phyloP scores from a whole-genome alignment of 208 protist genomes.

The Angomonas desouzai region DNA sequence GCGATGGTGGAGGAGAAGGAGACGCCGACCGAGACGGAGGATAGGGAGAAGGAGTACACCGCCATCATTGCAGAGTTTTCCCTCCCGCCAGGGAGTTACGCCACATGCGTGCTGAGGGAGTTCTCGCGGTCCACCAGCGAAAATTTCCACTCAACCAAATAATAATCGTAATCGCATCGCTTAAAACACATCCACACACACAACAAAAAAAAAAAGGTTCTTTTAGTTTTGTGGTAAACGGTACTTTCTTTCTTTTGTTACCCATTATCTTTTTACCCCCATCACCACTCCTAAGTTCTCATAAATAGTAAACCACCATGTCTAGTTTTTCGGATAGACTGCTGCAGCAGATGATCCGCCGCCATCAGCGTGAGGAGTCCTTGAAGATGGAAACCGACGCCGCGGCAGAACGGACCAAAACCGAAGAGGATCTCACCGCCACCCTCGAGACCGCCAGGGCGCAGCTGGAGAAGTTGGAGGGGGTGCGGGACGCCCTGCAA shows the following conservation, averaged over 20 bases:
- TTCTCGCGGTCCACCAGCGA: slow-evolving; percentile 53
- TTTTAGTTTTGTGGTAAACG: too few species aligned
- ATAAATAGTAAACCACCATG: not conserved
- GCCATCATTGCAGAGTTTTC: slow-evolving; percentile 65
- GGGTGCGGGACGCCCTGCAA: slow-evolving; percentile 5
- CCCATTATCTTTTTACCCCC: not conserved
- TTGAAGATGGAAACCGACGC: not conserved
- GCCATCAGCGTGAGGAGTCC: slow-evolving; percentile 2
- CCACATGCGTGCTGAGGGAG: slow-evolving; percentile 81
- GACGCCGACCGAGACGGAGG: not conserved
- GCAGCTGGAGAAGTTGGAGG: slow-evolving; percentile 9
- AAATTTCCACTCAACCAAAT: slow-evolving; percentile 20
- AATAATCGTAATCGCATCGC: not conserved
- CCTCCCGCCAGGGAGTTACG: slow-evolving; percentile 82
- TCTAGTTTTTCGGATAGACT: slow-evolving; percentile 7
- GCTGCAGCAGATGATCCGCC: slow-evolving; percentile 7
- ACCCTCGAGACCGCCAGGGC: not conserved
- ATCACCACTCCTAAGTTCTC: not conserved
- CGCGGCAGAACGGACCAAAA: not conserved
- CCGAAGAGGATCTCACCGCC: not conserved
- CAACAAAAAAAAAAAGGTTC: too few species aligned
- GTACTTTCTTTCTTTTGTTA: not conserved
- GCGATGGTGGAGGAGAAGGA: slow-evolving; percentile 8
- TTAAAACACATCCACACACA: too few species aligned
- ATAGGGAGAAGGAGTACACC: slow-evolving; percentile 17